These are phyloP conservation scores for Exophiala spinifera DNA, from an alignment of 2,329 filamentous ascomycete species.

Conservation along the genomic window DNA sequence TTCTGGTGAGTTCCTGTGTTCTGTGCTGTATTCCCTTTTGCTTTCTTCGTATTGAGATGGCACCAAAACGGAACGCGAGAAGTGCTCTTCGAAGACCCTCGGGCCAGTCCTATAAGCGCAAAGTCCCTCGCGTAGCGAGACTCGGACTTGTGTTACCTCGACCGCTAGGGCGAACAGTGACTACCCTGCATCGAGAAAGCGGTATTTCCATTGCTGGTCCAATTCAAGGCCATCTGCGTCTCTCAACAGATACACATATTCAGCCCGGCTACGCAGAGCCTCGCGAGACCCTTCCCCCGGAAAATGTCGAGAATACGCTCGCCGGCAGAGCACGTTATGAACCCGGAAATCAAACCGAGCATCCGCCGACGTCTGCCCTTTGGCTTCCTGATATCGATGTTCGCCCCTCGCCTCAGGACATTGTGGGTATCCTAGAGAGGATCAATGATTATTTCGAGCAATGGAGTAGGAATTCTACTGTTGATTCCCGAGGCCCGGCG, in stretches of 20 bases:
- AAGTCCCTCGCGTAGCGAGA: background rate
- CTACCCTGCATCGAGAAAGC: background rate
- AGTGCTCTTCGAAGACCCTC: background rate
- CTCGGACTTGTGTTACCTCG: background rate
- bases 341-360: background rate
- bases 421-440: background rate
- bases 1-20: background rate
- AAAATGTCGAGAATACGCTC: background rate
- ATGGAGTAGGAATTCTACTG: conserved; percentile 3
- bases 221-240: background rate
- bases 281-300: background rate
- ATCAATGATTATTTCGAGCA: conserved; percentile 10
- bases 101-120: background rate
- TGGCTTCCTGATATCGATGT: conserved; percentile 1
- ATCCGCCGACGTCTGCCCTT: background rate
- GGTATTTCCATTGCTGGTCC: background rate
- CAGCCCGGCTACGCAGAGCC: background rate
- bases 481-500: background rate
- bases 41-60: background rate
- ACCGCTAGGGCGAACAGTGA: background rate
- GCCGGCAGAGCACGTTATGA: background rate
- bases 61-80: background rate
- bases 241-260: background rate
- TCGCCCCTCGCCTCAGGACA: conserved; percentile 3
- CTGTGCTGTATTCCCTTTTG: background rate